Base-by-base conservation (phyloP, 2,329 filamentous ascomycete genomes). In the Colletotrichum gigasporum region DNA sequence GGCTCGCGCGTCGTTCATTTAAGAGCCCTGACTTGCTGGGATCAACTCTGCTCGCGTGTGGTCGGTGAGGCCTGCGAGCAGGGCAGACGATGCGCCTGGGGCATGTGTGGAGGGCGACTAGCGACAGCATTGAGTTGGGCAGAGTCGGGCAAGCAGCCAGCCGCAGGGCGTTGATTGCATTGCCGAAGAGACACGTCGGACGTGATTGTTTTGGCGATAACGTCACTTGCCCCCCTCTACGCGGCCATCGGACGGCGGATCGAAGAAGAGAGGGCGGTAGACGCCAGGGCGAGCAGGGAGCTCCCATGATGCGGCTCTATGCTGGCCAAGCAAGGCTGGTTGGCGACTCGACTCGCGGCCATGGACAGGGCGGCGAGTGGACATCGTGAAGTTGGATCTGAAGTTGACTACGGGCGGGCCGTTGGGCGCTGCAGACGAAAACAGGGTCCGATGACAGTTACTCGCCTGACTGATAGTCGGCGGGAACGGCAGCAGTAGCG, bases 271-370 rank as follows among this genome's bases (percentile, higher is more conserved):
- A 50, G 34, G 56, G 56, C 42, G 51, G 61, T 24, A 35, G 56
- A 45, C 16, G 34, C 34, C 35, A 32, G 16, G 4, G 26, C 14
- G 41, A 61, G 28, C 62, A 64, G 42, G 56, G 62, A 42, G 28
- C 26, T 20, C 30, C 62, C 56, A 62, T 65, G 56, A 22, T 11
- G 20, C 16, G 16, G 8, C 37, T 56, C 48, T 32, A 30, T 48
- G 62, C 35, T 62, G 62, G 62, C 62, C 35, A 35, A 37, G 57
- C 48, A 61, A 65, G 57, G 48, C 62, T 61, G 50, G 6, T 44
- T 35, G 28, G 22, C 62, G n/a, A 18, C 22, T 42, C 34, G 11
- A 47, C 26, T 55, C 5, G 28, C 20, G 37, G 37, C 5, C 50
- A 55, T 61, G 62, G 34, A 50, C 39, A 53, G 16, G 41, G 62